phyloP scores from a whole-genome alignment of 495 filamentous ascomycete genomes.

The Hyaloscypha finlandica region DNA sequence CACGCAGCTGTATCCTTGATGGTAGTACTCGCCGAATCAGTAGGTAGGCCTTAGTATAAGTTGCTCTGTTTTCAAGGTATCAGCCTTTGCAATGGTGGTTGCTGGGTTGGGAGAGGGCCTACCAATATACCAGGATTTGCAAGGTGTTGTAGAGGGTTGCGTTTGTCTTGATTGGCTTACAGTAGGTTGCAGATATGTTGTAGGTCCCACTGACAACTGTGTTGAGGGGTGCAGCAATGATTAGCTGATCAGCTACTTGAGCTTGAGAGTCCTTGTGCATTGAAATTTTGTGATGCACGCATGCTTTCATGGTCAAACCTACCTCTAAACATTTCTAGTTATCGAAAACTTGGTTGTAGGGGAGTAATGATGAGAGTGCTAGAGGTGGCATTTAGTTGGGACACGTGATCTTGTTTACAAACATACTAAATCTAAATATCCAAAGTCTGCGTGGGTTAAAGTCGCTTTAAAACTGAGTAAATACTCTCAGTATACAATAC shows the following conservation, averaged over 20 bases:
- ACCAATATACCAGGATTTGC: constrained; percentile 30
- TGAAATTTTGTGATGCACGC: too few species aligned
- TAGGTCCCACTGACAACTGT: constrained; percentile 42
- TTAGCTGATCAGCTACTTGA: constrained; percentile 30
- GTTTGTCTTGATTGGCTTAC: constrained; percentile 5
- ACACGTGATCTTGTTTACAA: too few species aligned
- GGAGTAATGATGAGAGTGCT: too few species aligned
- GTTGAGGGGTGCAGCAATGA: constrained; percentile 33
- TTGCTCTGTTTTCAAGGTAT: neutral
- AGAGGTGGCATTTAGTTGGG: too few species aligned
- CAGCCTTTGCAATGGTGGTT: neutral
- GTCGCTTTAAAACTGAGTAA: too few species aligned
- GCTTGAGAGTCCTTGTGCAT: too few species aligned
- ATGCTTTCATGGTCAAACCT: too few species aligned
- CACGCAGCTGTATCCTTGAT: constrained; percentile 29
- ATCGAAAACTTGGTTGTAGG: too few species aligned
- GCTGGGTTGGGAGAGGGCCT: neutral
- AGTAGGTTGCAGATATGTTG: constrained; percentile 42
- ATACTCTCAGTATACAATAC: too few species aligned
- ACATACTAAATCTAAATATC: too few species aligned
- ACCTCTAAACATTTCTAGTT: too few species aligned
- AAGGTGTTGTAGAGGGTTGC: constrained; percentile 15
- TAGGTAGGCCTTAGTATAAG: neutral
- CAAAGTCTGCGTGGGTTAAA: too few species aligned
- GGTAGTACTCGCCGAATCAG: constrained; percentile 18